Conservation (phyloP, 805 yeast species). For the Myxozyma nipponensis region DNA sequence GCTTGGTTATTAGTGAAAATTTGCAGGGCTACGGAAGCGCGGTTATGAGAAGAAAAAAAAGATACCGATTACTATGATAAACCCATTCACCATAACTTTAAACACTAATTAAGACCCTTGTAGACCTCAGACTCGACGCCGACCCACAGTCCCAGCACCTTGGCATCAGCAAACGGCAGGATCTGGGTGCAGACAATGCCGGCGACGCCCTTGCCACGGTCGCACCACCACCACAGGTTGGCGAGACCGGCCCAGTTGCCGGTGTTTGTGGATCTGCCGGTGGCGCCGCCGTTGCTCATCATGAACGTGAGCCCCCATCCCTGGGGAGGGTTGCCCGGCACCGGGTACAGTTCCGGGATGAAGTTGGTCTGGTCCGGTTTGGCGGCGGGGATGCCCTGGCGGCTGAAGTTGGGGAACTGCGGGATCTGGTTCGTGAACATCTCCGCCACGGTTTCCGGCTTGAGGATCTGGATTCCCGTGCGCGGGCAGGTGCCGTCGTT, state of each 20-base stretch:
- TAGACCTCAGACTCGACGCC: conserved; percentile 7
- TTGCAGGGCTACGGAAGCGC: too few species aligned
- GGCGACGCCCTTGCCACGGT: conserved; percentile 40
- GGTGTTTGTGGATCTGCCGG: conserved; percentile 41
- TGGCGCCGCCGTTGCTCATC: conserved; percentile 33
- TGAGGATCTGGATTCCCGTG: conserved; percentile 37
- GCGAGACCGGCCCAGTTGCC: conserved; percentile 44
- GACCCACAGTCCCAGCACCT: conserved; percentile 11
- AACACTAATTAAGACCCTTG: neutral
- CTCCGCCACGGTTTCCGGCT: conserved; percentile 15
- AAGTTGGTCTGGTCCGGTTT: conserved; percentile 18
- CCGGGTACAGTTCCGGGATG: conserved; percentile 27
- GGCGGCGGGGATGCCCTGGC: conserved; percentile 8
- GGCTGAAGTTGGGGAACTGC: conserved; percentile 4
- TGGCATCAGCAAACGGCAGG: conserved; percentile 37
- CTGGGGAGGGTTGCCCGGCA: conserved; percentile 20
- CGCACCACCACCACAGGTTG: conserved; percentile 44
- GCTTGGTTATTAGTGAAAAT: too few species aligned
- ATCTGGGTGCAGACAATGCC: conserved; percentile 42
- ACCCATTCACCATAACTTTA: too few species aligned
- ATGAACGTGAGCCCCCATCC: conserved; percentile 38
- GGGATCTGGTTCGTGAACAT: conserved; percentile 6
- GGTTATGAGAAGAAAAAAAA: too few species aligned
- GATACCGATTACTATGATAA: too few species aligned
- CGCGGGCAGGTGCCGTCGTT: conserved; percentile 43